These are phyloP conservation scores for Oryza longistaminata DNA, from an alignment of 176 grass and related monocot species.

Conservation along the genomic window DNA sequence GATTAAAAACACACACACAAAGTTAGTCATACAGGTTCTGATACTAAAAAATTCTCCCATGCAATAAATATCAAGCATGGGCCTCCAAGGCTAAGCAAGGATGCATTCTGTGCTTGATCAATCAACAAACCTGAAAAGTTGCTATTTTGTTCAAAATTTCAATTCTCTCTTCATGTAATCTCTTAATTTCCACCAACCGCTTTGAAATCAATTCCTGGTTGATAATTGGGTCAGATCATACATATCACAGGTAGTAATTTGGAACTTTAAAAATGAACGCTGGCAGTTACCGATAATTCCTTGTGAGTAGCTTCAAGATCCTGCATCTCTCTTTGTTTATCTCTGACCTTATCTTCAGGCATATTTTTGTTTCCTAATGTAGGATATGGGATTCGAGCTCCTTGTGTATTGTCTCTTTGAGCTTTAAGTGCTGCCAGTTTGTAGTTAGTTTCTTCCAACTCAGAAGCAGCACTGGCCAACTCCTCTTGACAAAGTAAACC, in stretches of 20 bases:
- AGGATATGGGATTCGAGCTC: conserved; percentile 50
- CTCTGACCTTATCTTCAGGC: conserved; percentile 53
- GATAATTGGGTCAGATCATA: background rate
- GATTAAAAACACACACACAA: background rate
- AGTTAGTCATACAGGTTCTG: background rate
- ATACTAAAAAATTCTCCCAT: background rate
- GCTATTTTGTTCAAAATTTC: conserved; percentile 83
- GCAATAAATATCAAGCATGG: conserved; percentile 2
- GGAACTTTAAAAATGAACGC: conserved; percentile 23
- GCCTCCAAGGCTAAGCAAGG: background rate
- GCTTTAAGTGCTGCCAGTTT: conserved; percentile 62
- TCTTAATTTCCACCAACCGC: conserved; percentile 68
- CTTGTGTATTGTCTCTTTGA: conserved; percentile 59
- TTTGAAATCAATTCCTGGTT: conserved; percentile 69
- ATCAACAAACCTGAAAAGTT: conserved; percentile 70
- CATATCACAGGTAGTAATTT: background rate
- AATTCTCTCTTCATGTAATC: conserved; percentile 86
- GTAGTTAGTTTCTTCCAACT: conserved; percentile 68
- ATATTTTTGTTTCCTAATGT: conserved; percentile 57
- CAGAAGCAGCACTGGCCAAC: conserved; percentile 51
- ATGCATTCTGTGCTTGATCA: background rate
- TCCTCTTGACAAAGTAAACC: conserved; percentile 67
- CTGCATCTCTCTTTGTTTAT: conserved; percentile 70
- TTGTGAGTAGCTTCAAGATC: conserved; percentile 70
- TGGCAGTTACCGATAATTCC: conserved; percentile 66